Percentiles rank a stretch among this genome's conserved stretches.
These are phyloP conservation scores for Silene noctiflora DNA, from an alignment of 179 eudicot genomes.

Conservation along the genomic window DNA sequence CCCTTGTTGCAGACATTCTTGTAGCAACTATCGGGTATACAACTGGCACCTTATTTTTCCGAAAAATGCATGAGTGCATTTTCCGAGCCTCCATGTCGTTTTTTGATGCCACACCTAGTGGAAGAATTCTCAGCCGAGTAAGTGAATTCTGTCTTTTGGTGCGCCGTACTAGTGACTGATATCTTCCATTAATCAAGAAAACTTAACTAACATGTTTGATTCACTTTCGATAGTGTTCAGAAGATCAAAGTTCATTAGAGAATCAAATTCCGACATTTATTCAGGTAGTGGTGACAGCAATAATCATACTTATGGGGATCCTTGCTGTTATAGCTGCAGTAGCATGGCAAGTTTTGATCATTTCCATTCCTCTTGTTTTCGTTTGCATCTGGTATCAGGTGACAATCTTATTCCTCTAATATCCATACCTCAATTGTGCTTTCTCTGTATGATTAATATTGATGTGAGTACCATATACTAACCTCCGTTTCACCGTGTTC, in stretches of 20 bases:
- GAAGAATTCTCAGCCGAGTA: conserved; percentile 25
- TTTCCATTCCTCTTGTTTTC: conserved; percentile 19
- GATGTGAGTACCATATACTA: too few species aligned
- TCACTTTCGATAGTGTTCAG: conserved; percentile 17
- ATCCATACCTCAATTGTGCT: too few species aligned
- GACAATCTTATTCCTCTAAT: background rate
- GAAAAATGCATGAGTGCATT: conserved; percentile 17
- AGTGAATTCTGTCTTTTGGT: background rate
- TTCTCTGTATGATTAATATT: too few species aligned
- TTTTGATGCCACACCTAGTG: conserved; percentile 29
- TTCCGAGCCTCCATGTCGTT: conserved; percentile 26
- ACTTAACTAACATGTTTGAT: background rate
- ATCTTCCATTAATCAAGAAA: background rate
- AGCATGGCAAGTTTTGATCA: conserved; percentile 22
- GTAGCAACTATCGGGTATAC: conserved; percentile 16
- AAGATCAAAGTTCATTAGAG: conserved; percentile 21
- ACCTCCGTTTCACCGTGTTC: background rate
- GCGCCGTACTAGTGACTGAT: background rate
- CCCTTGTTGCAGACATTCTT: conserved; percentile 14
- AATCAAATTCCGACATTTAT: conserved; percentile 5
- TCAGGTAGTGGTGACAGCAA: background rate
- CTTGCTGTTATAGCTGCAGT: conserved; percentile 19
- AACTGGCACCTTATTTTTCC: conserved; percentile 21
- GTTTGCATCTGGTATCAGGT: conserved; percentile 25
- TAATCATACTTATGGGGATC: conserved; percentile 1